Percentiles rank a stretch among this genome's conserved stretches.
Evolutionary conservation across 1,139 yeast genomes (phyloP).

Genomic region (Pichia sp.): DNA sequence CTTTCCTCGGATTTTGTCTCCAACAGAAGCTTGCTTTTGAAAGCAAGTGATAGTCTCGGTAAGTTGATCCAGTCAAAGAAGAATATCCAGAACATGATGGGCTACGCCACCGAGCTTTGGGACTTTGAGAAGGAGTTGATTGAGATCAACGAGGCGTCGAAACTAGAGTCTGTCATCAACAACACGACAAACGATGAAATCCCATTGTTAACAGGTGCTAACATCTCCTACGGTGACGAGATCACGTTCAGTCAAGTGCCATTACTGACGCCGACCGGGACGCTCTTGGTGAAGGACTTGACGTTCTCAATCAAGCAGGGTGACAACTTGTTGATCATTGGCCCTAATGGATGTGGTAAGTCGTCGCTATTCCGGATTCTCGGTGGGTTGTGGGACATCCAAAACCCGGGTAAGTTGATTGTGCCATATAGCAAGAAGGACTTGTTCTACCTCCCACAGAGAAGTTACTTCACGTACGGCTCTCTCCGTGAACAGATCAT

Average conservation of each 20-base stretch:
- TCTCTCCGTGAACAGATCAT: constrained; percentile 85
- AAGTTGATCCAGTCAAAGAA: constrained; percentile 83
- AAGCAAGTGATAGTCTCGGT: constrained; percentile 89
- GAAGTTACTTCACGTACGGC: constrained; percentile 80
- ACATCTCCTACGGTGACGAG: constrained; percentile 47
- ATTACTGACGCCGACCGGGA: constrained; percentile 82
- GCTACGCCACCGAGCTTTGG: constrained; percentile 76
- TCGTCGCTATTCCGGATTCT: constrained; percentile 86
- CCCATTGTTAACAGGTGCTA: constrained; percentile 33
- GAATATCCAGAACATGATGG: constrained; percentile 79
- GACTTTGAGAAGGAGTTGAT: constrained; percentile 67
- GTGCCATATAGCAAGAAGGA: constrained; percentile 65
- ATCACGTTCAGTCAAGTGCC: constrained; percentile 75
- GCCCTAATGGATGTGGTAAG: constrained; percentile 96
- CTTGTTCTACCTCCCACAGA: constrained; percentile 88
- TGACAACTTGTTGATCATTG: constrained; percentile 84
- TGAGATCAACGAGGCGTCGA: constrained; percentile 39
- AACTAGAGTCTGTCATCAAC: constrained; percentile 28
- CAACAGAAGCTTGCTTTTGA: constrained; percentile 79
- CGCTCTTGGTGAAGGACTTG: constrained; percentile 63
- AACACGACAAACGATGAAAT: constrained; percentile 1
- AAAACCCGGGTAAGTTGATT: constrained; percentile 54
- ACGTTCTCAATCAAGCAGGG: constrained; percentile 76
- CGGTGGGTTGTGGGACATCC: constrained; percentile 93
- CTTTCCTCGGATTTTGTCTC: constrained; percentile 79